Percentiles rank a stretch among this genome's conserved stretches.
Conservation (phyloP, 352 stramenopile species). For the Phytopythium kandeliae region DNA sequence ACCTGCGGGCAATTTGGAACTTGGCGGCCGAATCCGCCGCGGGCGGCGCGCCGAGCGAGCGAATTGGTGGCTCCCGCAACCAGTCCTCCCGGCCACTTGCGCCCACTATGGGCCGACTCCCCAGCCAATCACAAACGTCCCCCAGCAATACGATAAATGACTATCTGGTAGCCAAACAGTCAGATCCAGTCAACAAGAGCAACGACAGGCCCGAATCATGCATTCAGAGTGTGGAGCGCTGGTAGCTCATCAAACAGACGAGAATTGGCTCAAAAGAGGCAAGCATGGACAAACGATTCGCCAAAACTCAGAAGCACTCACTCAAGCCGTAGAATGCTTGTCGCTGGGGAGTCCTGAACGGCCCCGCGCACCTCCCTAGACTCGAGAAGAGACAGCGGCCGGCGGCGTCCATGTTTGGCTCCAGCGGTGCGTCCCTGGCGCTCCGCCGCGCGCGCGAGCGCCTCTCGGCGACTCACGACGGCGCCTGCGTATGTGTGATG, state of each 20-base stretch:
- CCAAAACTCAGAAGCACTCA: too few relatives aligned
- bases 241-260: too few relatives aligned
- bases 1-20: slow-evolving; percentile 89
- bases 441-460: not conserved
- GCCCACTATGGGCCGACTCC: slow-evolving; percentile 35
- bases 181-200: too few relatives aligned
- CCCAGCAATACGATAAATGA: too few relatives aligned
- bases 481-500: not conserved
- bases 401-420: slow-evolving; percentile 28
- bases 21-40: slow-evolving; percentile 46
- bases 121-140: slow-evolving; percentile 52
- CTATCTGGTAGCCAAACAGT: too few relatives aligned
- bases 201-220: too few relatives aligned
- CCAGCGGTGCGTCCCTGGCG: slow-evolving; percentile 19
- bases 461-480: not conserved
- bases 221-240: too few relatives aligned
- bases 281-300: too few relatives aligned
- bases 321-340: too few relatives aligned
- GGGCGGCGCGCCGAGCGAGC: slow-evolving; percentile 11
- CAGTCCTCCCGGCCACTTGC: slow-evolving; percentile 61
- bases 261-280: too few relatives aligned
- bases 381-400: not conserved
- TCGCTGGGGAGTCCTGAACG: too few relatives aligned
- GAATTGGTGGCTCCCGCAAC: slow-evolving; percentile 82
- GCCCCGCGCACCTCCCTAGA: too few relatives aligned